These are phyloP conservation scores for Parmelia sp. DNA, from an alignment of 495 filamentous ascomycete genomes.

Conservation along the genomic window DNA sequence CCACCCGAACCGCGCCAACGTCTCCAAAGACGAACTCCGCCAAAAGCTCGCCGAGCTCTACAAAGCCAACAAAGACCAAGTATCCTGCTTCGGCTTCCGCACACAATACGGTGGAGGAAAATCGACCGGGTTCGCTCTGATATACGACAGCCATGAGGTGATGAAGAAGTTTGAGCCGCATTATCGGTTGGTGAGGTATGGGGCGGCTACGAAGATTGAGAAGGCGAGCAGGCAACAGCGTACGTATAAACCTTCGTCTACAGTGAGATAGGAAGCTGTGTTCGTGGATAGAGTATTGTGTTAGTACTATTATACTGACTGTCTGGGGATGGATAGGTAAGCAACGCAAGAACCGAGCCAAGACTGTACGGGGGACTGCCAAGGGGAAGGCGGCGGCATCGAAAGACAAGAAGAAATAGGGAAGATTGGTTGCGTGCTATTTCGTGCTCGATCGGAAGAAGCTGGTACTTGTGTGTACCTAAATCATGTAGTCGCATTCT, in stretches of 20 bases:
- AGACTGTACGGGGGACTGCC: constrained; percentile 94
- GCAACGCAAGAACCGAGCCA: constrained; percentile 99
- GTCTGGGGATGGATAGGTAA: constrained; percentile 62
- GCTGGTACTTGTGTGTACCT: constrained; percentile 14
- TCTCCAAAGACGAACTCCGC: constrained; percentile 97
- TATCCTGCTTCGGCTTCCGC: constrained; percentile 95
- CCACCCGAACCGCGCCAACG: constrained; percentile 95
- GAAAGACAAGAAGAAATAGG: constrained; percentile 66
- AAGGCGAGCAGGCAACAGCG: constrained; percentile 95
- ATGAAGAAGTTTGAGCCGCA: constrained; percentile 99
- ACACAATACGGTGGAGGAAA: constrained; percentile 99
- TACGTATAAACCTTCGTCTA: constrained; percentile 51
- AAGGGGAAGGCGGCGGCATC: constrained; percentile 74
- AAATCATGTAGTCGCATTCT: constrained; percentile 14
- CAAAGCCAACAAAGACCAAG: constrained; percentile 93
- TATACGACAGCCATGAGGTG: constrained; percentile 95
- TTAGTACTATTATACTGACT: not conserved
- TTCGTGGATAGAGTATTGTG: not conserved
- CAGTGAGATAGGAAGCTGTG: not conserved
- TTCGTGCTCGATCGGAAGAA: constrained; percentile 24
- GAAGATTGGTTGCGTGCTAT: constrained; percentile 25
- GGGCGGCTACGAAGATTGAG: constrained; percentile 87
- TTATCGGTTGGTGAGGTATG: constrained; percentile 91
- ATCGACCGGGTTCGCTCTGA: constrained; percentile 95
- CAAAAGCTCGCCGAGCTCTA: constrained; percentile 90